Conservation (phyloP, 2,329 filamentous ascomycete genomes). For the Pseudogymnoascus destructans region DNA sequence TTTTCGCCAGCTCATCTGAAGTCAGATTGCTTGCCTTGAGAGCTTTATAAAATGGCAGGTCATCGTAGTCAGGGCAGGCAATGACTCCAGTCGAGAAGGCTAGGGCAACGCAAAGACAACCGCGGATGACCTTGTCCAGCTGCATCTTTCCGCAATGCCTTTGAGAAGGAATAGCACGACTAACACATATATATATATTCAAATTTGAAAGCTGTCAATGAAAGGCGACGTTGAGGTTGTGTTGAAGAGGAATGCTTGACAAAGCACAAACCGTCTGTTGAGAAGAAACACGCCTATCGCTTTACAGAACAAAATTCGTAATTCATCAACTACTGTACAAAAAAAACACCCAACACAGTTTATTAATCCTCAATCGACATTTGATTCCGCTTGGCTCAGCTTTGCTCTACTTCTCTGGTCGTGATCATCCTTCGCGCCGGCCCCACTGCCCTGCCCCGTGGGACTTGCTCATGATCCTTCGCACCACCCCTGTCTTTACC, state of each 20-base stretch:
- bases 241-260: not conserved
- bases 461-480: not conserved
- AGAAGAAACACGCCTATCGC: not conserved
- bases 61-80: conserved; percentile 5
- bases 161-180: not conserved
- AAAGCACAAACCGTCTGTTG: no score
- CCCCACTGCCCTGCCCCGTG: not conserved
- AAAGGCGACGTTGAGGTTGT: not conserved
- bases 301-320: not conserved
- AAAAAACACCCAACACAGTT: not conserved
- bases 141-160: not conserved
- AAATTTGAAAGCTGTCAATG: not conserved
- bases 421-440: not conserved
- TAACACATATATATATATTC: not conserved
- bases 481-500: not conserved
- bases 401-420: not conserved
- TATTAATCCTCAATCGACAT: not conserved
- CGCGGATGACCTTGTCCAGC: not conserved
- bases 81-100: not conserved
- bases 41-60: not conserved
- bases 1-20: not conserved
- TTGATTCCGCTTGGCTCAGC: not conserved
- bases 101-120: not conserved
- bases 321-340: not conserved
- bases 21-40: not conserved